phyloP scores from a whole-genome alignment of 805 yeast genomes.

The Candida nitratophila region DNA sequence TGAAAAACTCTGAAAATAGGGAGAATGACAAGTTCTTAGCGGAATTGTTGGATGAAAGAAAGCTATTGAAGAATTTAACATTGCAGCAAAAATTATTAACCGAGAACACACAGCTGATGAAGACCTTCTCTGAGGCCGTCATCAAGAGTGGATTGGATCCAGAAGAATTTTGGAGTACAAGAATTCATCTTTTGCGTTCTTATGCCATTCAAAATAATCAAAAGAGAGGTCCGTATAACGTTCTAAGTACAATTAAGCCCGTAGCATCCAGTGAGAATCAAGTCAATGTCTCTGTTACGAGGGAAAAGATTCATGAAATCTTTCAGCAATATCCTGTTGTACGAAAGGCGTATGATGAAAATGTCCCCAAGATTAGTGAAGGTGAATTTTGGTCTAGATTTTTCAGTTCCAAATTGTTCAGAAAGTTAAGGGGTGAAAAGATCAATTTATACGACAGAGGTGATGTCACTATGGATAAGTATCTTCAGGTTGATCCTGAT shows the following conservation, averaged over 20 bases:
- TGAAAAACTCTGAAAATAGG: slow-evolving; percentile 5
- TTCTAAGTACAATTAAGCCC: slow-evolving; percentile 86
- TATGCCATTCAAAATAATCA: slow-evolving; percentile 81
- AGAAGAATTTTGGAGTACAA: slow-evolving; percentile 78
- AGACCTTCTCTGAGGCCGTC: slow-evolving; percentile 82
- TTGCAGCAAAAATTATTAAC: slow-evolving; percentile 73
- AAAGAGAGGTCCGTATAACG: slow-evolving; percentile 89
- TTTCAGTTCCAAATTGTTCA: slow-evolving; percentile 81
- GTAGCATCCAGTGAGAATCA: slow-evolving; percentile 90
- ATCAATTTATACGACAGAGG: slow-evolving; percentile 70
- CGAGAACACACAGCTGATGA: slow-evolving; percentile 61
- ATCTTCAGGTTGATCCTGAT: slow-evolving; percentile 64
- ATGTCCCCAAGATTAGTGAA: slow-evolving; percentile 83
- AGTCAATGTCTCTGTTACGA: slow-evolving; percentile 85
- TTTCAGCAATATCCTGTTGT: slow-evolving; percentile 92
- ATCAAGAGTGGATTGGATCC: slow-evolving; percentile 71
- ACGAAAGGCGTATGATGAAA: slow-evolving; percentile 79
- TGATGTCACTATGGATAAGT: slow-evolving; percentile 79
- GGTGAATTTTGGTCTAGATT: slow-evolving; percentile 96
- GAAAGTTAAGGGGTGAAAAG: slow-evolving; percentile 85
- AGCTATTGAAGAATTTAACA: slow-evolving; percentile 60
- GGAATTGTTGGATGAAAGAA: slow-evolving; percentile 43
- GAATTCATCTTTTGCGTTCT: slow-evolving; percentile 74
- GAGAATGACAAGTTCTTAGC: slow-evolving; percentile 23
- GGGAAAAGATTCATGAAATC: slow-evolving; percentile 84